Percentiles rank a stretch among this genome's conserved stretches.
Conservation (phyloP, 23 red algal species). For the Gracilaria gracilis region DNA sequence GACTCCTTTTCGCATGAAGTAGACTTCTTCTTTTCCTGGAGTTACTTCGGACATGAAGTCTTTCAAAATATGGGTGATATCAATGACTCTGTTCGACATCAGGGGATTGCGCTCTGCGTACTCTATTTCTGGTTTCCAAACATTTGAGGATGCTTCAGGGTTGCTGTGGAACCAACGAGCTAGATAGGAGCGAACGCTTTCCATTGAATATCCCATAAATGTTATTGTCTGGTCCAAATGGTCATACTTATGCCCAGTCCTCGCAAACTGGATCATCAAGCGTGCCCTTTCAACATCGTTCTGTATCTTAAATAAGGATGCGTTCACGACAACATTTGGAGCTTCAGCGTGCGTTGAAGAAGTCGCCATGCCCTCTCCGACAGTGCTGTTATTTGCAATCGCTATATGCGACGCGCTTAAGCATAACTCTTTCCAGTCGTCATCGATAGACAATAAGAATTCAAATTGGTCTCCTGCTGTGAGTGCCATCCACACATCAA, state of each 20-base stretch:
- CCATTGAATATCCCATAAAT: slow-evolving; percentile 69
- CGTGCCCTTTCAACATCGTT: slow-evolving; percentile 17
- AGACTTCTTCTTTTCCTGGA: neutral
- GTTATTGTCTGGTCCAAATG: slow-evolving; percentile 54
- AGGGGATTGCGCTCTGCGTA: neutral
- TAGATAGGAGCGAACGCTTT: slow-evolving; percentile 36
- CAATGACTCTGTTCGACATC: neutral
- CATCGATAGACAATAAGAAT: slow-evolving; percentile 10
- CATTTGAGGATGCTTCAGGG: neutral
- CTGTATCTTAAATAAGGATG: neutral
- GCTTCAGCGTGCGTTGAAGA: neutral
- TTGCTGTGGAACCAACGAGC: neutral
- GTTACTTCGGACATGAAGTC: neutral
- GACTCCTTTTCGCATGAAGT: slow-evolving; percentile 30
- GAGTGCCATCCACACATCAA: slow-evolving; percentile 61
- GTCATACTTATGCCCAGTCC: slow-evolving; percentile 2
- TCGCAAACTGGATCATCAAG: slow-evolving; percentile 24
- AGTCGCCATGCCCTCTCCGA: neutral
- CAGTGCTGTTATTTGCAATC: neutral
- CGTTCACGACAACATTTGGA: too few relatives aligned
- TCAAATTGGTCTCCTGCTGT: slow-evolving; percentile 22
- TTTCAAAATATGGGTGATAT: neutral
- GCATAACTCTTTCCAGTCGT: neutral
- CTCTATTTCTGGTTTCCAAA: slow-evolving; percentile 15
- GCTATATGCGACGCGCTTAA: neutral